These are phyloP conservation scores for Vitis rotundifolia DNA, from an alignment of 164 flowering plant species.

Conservation along the genomic window DNA sequence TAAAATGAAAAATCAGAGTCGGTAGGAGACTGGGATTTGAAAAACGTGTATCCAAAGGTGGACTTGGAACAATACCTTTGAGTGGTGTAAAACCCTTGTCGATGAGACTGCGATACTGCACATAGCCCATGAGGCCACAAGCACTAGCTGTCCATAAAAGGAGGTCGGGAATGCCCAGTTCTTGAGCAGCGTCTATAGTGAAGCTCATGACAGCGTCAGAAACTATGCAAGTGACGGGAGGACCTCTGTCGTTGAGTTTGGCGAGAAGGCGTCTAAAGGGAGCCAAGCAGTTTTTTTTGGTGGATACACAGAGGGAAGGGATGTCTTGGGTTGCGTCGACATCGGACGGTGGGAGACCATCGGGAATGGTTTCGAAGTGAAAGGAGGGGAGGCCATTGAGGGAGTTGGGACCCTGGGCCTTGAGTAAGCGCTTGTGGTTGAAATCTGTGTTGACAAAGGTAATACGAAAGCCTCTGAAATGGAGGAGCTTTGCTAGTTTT, in stretches of 20 bases:
- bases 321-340: constrained; percentile 40
- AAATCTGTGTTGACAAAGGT: constrained; percentile 15
- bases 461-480: background rate
- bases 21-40: too few species aligned
- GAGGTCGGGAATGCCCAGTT: constrained; percentile 29
- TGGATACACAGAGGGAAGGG: constrained; percentile 28
- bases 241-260: constrained; percentile 22
- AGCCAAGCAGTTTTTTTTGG: constrained; percentile 16
- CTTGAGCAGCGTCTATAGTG: constrained; percentile 28
- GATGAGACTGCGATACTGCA: constrained; percentile 16
- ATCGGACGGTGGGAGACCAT: constrained; percentile 44
- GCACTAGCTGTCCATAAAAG: constrained; percentile 34
- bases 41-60: background rate
- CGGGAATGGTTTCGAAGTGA: constrained; percentile 38
- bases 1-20: too few species aligned
- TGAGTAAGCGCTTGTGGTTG: constrained; percentile 23
- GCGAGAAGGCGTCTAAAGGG: constrained; percentile 32
- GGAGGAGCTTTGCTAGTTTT: constrained; percentile 1
- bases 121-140: constrained; percentile 23
- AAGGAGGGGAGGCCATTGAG: constrained; percentile 21
- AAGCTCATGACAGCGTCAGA: constrained; percentile 40
- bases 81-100: constrained; percentile 28
- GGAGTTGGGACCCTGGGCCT: constrained; percentile 1
- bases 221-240: constrained; percentile 31
- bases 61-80: constrained; percentile 25